Base-by-base conservation (phyloP, 2,329 filamentous ascomycete genomes). In the Curvularia sp. region DNA sequence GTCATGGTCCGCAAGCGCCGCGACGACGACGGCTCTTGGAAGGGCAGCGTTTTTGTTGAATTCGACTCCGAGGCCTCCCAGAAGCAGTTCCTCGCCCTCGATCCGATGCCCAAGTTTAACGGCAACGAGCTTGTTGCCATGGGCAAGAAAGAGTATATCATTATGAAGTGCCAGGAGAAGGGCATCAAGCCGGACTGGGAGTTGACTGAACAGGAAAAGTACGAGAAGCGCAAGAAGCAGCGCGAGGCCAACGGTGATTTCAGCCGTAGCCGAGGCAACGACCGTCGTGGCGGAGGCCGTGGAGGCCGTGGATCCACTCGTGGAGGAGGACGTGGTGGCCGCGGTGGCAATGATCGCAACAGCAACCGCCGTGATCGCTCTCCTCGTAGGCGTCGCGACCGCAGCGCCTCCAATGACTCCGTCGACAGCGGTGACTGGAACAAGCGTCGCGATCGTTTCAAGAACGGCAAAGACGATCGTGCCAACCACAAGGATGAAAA, bases 1-100 rank as follows among this genome's bases (percentile, higher is more conserved):
- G 86, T 92, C 69, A 86, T 89, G 46, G 89, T 99, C 61, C 93
- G 94, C 73, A 89, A 99, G 63, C 92, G 96, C 67, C 92, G 95
- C 48, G 81, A 88, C 60, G 80, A 85, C 48, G 57, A 67, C 8
- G 88, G 87, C 71, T 80, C 84, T 51, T 99, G 98, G 88, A 99
- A 99, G 85, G 93, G 94, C 68, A 97, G 92, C 67, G 92, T 97
- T 57, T 98, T 97, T 74, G 92, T 97, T 65, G 94, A 97, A 78
- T 99, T 98, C 77, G 84, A 86, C 61, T 86, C 86, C 49, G 89
- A 93, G 72, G 91, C 96, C 67, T 84, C 87, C 21, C 89, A 91
- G 70, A 84, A 93, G 76, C 87, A 87, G 58, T 99, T 99, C 80
- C 81, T 97, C 60, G 87, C 82, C 13, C 81, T 92, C 39, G 90